Conservation (phyloP, 164 flowering plant genomes). For the Echeveria elegans region DNA sequence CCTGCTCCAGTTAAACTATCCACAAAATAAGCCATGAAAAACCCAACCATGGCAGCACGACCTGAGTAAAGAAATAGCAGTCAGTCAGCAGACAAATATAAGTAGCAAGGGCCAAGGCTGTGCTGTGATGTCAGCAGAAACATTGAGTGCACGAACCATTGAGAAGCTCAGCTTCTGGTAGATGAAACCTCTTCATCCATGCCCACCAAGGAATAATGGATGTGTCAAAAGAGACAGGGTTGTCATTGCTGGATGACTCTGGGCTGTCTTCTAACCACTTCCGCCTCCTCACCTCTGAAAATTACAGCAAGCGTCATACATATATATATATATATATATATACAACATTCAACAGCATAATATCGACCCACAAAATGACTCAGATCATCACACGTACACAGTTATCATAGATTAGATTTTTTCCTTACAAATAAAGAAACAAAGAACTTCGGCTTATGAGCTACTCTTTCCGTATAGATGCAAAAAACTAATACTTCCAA, state of each 20-base stretch:
- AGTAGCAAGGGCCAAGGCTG: background rate
- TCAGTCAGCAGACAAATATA: constrained; percentile 5
- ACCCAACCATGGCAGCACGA: constrained; percentile 96
- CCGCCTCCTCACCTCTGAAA: constrained; percentile 88
- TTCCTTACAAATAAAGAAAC: too few species aligned
- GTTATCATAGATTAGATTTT: too few species aligned
- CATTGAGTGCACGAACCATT: constrained; percentile 49
- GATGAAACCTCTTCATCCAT: constrained; percentile 90
- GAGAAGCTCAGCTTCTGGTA: constrained; percentile 91
- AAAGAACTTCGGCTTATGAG: too few species aligned
- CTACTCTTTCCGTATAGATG: too few species aligned
- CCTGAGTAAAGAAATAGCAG: constrained; percentile 29
- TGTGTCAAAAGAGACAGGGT: constrained; percentile 81
- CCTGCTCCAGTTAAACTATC: constrained; percentile 98
- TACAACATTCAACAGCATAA: constrained; percentile 14
- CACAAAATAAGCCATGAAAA: constrained; percentile 94
- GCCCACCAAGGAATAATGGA: constrained; percentile 99
- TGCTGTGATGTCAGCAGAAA: constrained; percentile 1
- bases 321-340: too few species aligned
- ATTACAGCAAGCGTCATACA: constrained; percentile 9
- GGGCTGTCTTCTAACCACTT: constrained; percentile 83
- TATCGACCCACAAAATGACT: too few species aligned
- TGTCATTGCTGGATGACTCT: constrained; percentile 77
- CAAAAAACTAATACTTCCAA: too few species aligned
- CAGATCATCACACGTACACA: too few species aligned